phyloP scores from a whole-genome alignment of 148 eudicot genomes.

The Fallopia convolvulus region DNA sequence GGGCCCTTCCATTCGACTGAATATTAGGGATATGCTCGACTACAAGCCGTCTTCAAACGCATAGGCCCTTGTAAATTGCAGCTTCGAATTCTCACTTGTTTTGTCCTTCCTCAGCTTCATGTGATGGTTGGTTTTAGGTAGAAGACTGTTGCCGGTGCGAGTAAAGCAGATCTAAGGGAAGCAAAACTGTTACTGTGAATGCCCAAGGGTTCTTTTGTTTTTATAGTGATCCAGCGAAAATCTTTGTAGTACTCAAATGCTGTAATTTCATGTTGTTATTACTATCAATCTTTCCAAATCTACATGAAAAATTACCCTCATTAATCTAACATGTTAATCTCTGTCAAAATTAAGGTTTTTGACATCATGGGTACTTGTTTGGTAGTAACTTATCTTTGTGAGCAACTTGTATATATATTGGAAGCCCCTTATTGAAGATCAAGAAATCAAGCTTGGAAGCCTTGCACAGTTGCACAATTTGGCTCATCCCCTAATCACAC shows the following conservation, averaged over 20 bases:
- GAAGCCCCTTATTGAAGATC: not conserved
- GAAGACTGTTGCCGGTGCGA: not conserved
- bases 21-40: conserved; percentile 72
- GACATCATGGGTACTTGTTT: not conserved
- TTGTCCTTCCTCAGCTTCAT: not conserved
- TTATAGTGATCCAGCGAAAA: not conserved
- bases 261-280: not conserved
- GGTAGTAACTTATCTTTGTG: not conserved
- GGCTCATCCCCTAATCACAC: not conserved
- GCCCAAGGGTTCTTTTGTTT: not conserved
- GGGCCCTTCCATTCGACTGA: conserved; percentile 86
- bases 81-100: not conserved
- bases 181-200: not conserved
- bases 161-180: not conserved
- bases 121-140: not conserved
- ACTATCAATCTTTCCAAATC: not conserved
- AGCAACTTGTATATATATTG: too few species aligned
- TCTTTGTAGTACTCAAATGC: not conserved
- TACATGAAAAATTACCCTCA: not conserved
- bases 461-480: too few species aligned
- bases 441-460: not conserved
- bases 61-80: conserved; percentile 8
- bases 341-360: not conserved
- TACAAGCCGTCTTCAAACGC: conserved; percentile 31
- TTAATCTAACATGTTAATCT: not conserved